Evolutionary conservation across 1,139 yeast genomes (phyloP), one percentile per base, ranked within the genome.

Genomic region (Taphrina pruni): DNA sequence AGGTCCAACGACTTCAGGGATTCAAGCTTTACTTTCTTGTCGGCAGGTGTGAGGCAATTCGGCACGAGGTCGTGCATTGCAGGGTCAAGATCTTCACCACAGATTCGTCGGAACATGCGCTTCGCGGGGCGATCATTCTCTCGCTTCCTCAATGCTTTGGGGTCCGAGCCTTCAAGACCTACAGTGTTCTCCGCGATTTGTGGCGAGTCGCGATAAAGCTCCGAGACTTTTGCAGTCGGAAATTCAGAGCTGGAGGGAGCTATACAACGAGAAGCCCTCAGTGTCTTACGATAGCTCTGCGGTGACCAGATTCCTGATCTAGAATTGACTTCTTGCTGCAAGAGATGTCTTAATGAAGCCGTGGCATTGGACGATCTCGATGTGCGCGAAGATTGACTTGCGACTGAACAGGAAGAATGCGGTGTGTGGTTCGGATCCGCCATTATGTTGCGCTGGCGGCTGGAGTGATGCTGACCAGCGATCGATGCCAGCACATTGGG

Each of bases 251-350:
- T 45, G 20, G 48, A 2, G 2, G 9, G 20, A 20, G 32, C 32
- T 2, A 26, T 26, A 26, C 32, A 26, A 26, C 32, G 32, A 26
- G 32, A 4, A 26, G 32, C 32, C 32, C 32, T 2, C 32, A 26
- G 4, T 2, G 32, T 26, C 32, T 26, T 26, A 26, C 32, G 32
- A 26, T 26, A 26, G 32, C 32, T 26, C 32, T 26, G 32, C 32
- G 32, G 4, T 26, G 32, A 26, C 32, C 32, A 2, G 32, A 2
- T 26, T 26, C 32, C 4, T 26, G 48, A 11, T 21, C n/a, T 8
- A 50, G 54, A 50, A 11, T 9, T 35, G 36, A 20, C 54, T 50
- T 50, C 36, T 11, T 21, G 54, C n/a, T 50, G 54, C 54, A 50
- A 26, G n/a, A 50, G 14, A 0, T 50, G 54, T n/a, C 32, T 50